A percentile compares a stretch with the other conserved stretches of the same genome.
These are phyloP conservation scores for Pluteus cervinus DNA, from an alignment of 768 basidiomycete genomes.

Conservation along the genomic window DNA sequence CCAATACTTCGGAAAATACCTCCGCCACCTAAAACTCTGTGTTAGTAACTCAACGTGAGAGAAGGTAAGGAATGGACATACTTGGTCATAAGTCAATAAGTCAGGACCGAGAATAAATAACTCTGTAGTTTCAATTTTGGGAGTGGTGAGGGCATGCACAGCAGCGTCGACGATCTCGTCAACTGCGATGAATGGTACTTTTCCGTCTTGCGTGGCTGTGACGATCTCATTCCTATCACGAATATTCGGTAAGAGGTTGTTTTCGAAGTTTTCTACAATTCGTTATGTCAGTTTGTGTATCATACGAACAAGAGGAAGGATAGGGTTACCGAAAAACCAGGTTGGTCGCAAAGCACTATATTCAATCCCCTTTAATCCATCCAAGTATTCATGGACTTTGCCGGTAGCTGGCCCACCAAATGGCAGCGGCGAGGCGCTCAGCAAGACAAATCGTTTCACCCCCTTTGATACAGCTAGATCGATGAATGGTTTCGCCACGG, in stretches of 20 bases:
- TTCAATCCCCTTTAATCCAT: conserved; percentile 13
- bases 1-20: conserved; percentile 8
- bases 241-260: no score
- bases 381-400: conserved; percentile 16
- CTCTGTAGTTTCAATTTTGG: conserved; percentile 11
- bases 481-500: conserved; percentile 23
- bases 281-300: background rate
- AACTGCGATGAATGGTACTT: conserved; percentile 16
- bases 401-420: conserved; percentile 10
- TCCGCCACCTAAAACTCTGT: conserved; percentile 6
- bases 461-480: conserved; percentile 19
- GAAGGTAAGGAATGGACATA: background rate
- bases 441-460: conserved; percentile 20
- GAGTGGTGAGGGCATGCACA: conserved; percentile 16
- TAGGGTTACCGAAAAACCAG: conserved; percentile 16
- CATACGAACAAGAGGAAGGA: conserved; percentile 17
- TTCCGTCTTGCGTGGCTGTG: conserved; percentile 14
- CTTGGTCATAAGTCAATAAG: conserved; percentile 20
- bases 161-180: conserved; percentile 22
- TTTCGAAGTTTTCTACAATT: no score
- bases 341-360: conserved; percentile 19
- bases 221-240: conserved; percentile 12
- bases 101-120: conserved; percentile 26
- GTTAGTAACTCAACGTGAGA: background rate
- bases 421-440: conserved; percentile 15